Conservation (phyloP, 345 rosid species). For the Rhodomyrtus tomentosa region DNA sequence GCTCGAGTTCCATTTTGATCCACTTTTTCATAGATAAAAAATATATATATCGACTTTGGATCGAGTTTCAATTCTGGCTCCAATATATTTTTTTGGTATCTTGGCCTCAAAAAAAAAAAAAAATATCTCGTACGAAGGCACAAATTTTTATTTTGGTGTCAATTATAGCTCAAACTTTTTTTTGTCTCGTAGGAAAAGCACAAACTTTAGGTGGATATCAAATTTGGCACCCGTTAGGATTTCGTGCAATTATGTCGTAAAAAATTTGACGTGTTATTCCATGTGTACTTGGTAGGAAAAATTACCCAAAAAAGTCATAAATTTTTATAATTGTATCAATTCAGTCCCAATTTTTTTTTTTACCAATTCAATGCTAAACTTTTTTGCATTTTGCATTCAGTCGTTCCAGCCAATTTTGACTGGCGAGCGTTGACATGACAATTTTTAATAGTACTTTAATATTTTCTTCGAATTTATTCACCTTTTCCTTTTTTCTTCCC, state of each 20-base stretch:
- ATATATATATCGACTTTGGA: background rate
- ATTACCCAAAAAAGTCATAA: too few relatives aligned
- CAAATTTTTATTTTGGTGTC: accelerated
- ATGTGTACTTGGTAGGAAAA: accelerated
- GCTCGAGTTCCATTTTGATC: background rate
- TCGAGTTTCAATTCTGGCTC: background rate
- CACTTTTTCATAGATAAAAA: background rate
- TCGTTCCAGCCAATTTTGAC: accelerated
- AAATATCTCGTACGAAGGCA: accelerated
- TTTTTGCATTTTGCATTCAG: too few relatives aligned
- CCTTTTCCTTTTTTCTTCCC: too few relatives aligned
- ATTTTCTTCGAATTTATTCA: too few relatives aligned
- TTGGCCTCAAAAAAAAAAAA: too few relatives aligned
- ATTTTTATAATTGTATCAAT: too few relatives aligned
- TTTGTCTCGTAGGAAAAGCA: accelerated
- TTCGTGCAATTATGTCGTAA: background rate
- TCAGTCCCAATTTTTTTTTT: too few relatives aligned
- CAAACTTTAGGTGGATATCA: accelerated
- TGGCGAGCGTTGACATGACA: too few relatives aligned
- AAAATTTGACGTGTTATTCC: accelerated
- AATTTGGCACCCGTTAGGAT: accelerated
- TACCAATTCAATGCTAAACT: too few relatives aligned
- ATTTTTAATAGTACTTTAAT: too few relatives aligned
- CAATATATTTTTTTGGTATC: background rate
- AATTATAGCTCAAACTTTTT: accelerated